A percentile compares a stretch with the other conserved stretches of the same genome.
Conservation (phyloP, 2,329 filamentous ascomycete species). For the Venturia nashicola region DNA sequence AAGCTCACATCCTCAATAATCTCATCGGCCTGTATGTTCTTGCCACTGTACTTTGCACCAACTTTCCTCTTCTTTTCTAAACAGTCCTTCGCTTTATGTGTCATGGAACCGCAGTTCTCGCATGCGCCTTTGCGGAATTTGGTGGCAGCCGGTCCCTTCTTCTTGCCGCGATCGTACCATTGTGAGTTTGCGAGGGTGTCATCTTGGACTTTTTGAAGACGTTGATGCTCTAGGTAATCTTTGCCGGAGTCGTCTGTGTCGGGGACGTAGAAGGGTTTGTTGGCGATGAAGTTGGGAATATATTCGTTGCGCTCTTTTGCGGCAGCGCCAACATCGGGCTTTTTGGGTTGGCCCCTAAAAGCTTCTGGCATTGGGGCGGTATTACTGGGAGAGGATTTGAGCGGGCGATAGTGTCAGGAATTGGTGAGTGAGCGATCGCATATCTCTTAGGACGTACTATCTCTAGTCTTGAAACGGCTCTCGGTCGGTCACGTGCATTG, state of each 20-base stretch:
- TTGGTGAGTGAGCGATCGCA: background rate
- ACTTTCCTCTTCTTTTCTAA: constrained; percentile 76
- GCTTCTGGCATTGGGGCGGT: constrained; percentile 1
- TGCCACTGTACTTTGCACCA: constrained; percentile 84
- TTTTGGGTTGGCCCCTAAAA: constrained; percentile 8
- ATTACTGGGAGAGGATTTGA: background rate
- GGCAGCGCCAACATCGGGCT: constrained; percentile 4
- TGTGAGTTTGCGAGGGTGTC: constrained; percentile 54
- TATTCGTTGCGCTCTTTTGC: constrained; percentile 43
- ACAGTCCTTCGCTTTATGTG: constrained; percentile 91
- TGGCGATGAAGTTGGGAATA: constrained; percentile 95
- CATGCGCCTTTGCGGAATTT: constrained; percentile 97
- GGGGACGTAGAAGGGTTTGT: constrained; percentile 83
- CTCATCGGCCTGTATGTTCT: constrained; percentile 89
- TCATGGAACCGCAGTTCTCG: constrained; percentile 96
- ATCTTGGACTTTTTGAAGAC: constrained; percentile 56
- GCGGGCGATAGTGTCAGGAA: background rate
- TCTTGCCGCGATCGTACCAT: constrained; percentile 90
- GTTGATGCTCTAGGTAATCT: constrained; percentile 96
- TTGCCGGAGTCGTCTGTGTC: constrained; percentile 48
- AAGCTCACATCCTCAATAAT: constrained; percentile 72
- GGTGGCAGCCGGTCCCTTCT: constrained; percentile 73
- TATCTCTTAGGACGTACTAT: background rate
- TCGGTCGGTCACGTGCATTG: background rate
- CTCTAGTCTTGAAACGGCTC: background rate